These are phyloP conservation scores for Vanrija pseudolonga DNA, from an alignment of 1,284 basidiomycete species.

Conservation along the genomic window DNA sequence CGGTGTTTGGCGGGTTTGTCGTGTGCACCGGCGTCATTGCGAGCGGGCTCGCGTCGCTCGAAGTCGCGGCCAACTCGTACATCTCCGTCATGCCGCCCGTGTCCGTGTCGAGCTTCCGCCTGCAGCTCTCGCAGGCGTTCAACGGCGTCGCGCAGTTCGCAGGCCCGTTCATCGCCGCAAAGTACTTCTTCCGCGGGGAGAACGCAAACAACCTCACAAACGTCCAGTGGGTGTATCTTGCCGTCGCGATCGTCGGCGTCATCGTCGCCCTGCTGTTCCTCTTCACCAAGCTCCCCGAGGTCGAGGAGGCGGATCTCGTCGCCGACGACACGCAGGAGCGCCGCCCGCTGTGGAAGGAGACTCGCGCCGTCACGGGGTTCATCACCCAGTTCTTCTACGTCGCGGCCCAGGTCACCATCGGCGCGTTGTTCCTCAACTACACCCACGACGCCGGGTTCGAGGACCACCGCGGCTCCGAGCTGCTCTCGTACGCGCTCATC, in stretches of 20 bases:
- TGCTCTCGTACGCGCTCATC: constrained; percentile 69
- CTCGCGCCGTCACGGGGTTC: constrained; percentile 63
- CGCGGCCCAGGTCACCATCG: constrained; percentile 69
- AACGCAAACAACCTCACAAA: constrained; percentile 62
- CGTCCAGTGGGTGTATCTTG: constrained; percentile 81
- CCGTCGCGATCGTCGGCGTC: constrained; percentile 58
- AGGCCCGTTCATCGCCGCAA: constrained; percentile 72
- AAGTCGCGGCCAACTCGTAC: constrained; percentile 73
- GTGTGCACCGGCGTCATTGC: constrained; percentile 62
- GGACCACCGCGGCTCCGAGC: constrained; percentile 57
- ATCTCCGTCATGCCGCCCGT: constrained; percentile 58
- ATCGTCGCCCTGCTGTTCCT: constrained; percentile 65
- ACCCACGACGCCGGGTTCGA: constrained; percentile 61
- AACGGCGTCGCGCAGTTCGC: constrained; percentile 74
- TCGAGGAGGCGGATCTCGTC: constrained; percentile 54
- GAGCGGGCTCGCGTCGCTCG: constrained; percentile 55
- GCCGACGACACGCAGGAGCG: background rate
- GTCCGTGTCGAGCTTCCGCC: constrained; percentile 67
- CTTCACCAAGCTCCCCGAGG: constrained; percentile 71
- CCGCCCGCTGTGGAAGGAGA: constrained; percentile 62
- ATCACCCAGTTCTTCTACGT: constrained; percentile 53
- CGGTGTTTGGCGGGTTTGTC: constrained; percentile 67
- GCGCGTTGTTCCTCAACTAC: constrained; percentile 68
- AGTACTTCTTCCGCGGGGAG: constrained; percentile 66
- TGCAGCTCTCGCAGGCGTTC: constrained; percentile 78